Base-by-base conservation (phyloP, 1,284 basidiomycete genomes). In the Phaffia rhodozyma region DNA sequence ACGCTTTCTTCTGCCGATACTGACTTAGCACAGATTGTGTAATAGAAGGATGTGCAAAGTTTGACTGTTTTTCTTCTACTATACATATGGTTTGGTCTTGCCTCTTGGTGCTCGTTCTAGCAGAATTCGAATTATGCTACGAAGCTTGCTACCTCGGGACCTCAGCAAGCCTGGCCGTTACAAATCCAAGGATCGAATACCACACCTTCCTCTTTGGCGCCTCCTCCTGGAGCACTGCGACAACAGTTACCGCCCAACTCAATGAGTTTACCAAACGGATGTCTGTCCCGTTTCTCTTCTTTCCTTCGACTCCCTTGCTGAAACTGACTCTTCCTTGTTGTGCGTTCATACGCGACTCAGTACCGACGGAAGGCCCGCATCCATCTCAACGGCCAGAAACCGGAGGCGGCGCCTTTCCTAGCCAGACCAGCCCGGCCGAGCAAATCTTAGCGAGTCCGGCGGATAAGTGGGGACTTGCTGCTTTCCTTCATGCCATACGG, bases 361-460 rank as follows among this genome's bases (percentile, higher is more conserved):
- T 68, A 70, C 66, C 69, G 68, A 38, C 70, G 70, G 38, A 43
- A 7, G 38, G 51, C 57, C 18, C 54, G 59, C 34, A 64, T 50
- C 57, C 59, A 23, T n/a, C 52, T 21, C 62, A 30, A 43, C 18
- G 59, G 71, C 27, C 69, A 61, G 54, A 72, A 75, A 58, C 70
- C 70, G 60, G 75, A 77, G 67, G 79, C 58, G 43, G 64, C 72
- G 53, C 76, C 82, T 74, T 86, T 87, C 67, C 85, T 86, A 61
- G 47, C 13, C 64, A 61, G 64, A 64, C 64, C 73, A 88, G 89
- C 61, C 90, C 91, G 0, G 91, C 90, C 55, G 87, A 93, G 73
- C 92, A 96, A 76, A 83, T 96, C 13, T 81, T 94, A 50, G 84
- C 89, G 70, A 89, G 86, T 62, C 87, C 91, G 0, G 91, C 91